These are phyloP conservation scores for Xylaria sp. DNA, from an alignment of 2,329 filamentous ascomycete genomes.

Conservation along the genomic window DNA sequence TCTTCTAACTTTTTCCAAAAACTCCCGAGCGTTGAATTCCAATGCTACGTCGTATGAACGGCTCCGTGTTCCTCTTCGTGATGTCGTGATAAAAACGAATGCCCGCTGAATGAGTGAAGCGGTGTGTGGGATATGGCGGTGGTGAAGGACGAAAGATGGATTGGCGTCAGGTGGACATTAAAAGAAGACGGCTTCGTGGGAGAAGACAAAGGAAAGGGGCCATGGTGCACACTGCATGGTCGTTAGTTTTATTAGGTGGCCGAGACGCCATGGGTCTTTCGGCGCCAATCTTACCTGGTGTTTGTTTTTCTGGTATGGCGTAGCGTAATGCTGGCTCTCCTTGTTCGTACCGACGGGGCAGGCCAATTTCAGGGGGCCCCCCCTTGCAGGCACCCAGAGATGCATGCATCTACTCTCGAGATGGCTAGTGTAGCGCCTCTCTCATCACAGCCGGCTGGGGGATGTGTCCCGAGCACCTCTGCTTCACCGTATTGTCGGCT, in stretches of 20 bases:
- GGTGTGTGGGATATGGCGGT: constrained; percentile 62
- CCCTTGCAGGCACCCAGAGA: constrained; percentile 20
- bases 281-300: constrained; percentile 43
- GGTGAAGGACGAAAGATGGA: constrained; percentile 63
- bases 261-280: constrained; percentile 43
- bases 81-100: constrained; percentile 66
- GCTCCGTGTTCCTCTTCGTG: constrained; percentile 45
- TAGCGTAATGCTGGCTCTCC: constrained; percentile 28
- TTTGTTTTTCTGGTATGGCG: constrained; percentile 39
- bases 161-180: constrained; percentile 64
- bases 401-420: constrained; percentile 11
- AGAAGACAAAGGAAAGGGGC: constrained; percentile 52
- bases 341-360: constrained; percentile 33
- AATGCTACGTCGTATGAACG: constrained; percentile 45
- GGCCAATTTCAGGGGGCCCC: constrained; percentile 26
- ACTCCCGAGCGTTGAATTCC: constrained; percentile 44
- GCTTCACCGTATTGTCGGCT: constrained; percentile 27
- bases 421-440: constrained; percentile 7
- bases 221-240: constrained; percentile 51
- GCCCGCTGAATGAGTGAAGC: constrained; percentile 92
- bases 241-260: constrained; percentile 55
- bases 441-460: constrained; percentile 26
- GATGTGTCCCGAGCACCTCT: constrained; percentile 20
- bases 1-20: constrained; percentile 58
- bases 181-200: constrained; percentile 56